Evolutionary conservation across 257 asterid genomes (phyloP).

Genomic region (Solanum chiquidenum): DNA sequence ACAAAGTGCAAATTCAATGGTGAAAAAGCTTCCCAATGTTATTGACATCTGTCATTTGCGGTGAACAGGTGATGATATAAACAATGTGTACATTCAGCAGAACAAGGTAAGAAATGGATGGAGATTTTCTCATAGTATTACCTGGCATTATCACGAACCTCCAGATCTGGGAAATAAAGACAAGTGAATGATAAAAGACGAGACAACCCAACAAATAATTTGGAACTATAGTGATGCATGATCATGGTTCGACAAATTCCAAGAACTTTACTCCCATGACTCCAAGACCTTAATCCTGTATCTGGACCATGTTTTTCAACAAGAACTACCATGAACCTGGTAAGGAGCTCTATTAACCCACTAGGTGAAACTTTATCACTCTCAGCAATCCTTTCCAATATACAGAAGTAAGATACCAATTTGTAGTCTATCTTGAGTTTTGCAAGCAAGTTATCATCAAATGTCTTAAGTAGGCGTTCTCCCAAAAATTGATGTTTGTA

Average conservation of each 20-base stretch:
- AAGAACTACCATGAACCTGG: slow-evolving; percentile 56
- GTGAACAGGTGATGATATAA: not conserved
- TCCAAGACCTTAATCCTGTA: slow-evolving; percentile 77
- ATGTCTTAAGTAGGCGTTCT: slow-evolving; percentile 60
- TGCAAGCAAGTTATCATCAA: slow-evolving; percentile 63
- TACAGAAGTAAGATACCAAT: slow-evolving; percentile 69
- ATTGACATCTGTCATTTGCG: not conserved
- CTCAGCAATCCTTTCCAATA: slow-evolving; percentile 72
- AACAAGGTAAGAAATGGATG: not conserved
- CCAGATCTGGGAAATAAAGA: slow-evolving; percentile 90
- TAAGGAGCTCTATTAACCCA: slow-evolving; percentile 66
- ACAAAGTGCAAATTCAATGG: not conserved
- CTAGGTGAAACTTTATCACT: slow-evolving; percentile 61
- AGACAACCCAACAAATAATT: slow-evolving; percentile 58
- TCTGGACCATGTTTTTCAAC: slow-evolving; percentile 78
- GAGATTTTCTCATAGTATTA: slow-evolving; percentile 12
- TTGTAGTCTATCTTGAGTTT: slow-evolving; percentile 61
- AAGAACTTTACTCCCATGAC: slow-evolving; percentile 75
- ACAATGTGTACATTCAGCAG: not conserved
- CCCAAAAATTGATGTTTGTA: slow-evolving; percentile 67
- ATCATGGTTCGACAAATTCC: slow-evolving; percentile 84
- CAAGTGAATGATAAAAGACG: slow-evolving; percentile 61
- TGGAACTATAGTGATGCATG: slow-evolving; percentile 70
- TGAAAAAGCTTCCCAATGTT: not conserved
- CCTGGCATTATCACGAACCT: slow-evolving; percentile 95